phyloP scores from a whole-genome alignment of 2,329 filamentous ascomycete species.

The Clonostachys chloroleuca region DNA sequence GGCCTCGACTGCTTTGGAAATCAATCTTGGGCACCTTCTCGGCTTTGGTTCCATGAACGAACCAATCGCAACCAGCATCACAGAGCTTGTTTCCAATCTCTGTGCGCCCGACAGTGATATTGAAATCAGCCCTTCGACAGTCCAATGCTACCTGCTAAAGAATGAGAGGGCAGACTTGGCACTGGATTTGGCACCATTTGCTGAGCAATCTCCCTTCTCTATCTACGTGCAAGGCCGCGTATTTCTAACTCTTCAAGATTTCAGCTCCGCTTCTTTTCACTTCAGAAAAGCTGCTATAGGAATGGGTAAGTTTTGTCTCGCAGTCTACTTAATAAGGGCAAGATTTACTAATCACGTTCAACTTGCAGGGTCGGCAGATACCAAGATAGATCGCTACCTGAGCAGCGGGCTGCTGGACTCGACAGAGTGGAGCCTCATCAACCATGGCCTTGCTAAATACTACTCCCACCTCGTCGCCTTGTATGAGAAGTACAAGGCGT shows the following conservation, averaged over 20 bases:
- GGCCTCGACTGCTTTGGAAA: constrained; percentile 48
- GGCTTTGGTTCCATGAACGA: constrained; percentile 43
- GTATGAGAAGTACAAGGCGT: constrained; percentile 73
- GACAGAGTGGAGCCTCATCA: constrained; percentile 64
- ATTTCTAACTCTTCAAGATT: constrained; percentile 68
- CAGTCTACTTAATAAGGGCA: not conserved
- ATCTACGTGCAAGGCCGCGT: constrained; percentile 84
- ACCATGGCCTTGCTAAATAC: constrained; percentile 76
- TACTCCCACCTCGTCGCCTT: constrained; percentile 81
- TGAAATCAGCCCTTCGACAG: constrained; percentile 54
- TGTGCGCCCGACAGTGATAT: constrained; percentile 63
- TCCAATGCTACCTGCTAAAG: constrained; percentile 59
- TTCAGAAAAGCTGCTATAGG: constrained; percentile 83
- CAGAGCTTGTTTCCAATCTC: constrained; percentile 61
- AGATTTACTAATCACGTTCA: not conserved
- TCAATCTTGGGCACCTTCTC: constrained; percentile 54
- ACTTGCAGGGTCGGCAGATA: constrained; percentile 36
- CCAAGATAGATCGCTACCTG: constrained; percentile 40
- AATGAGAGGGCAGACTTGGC: constrained; percentile 56
- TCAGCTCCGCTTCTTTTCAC: constrained; percentile 64
- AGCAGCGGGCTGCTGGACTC: constrained; percentile 69
- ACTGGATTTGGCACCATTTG: constrained; percentile 51
- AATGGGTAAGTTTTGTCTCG: constrained; percentile 59
- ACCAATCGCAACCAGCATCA: constrained; percentile 54
- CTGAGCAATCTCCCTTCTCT: constrained; percentile 54